Evolutionary conservation across 2,329 filamentous ascomycete species (phyloP), one percentile per base, ranked within the genome.

Genomic region (Aureobasidium pullulans): DNA sequence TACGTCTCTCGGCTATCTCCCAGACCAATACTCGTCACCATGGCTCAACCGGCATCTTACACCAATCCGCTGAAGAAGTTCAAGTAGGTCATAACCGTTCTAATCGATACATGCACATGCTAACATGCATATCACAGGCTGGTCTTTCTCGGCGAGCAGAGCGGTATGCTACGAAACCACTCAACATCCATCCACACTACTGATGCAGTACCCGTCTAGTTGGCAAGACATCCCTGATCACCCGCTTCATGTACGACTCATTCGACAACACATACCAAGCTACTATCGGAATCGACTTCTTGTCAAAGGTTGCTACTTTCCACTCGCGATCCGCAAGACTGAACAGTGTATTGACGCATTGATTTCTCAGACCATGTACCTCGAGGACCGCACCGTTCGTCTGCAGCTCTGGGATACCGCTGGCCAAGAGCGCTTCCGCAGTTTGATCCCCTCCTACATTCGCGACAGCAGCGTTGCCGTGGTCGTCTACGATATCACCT

Each of bases 191-290:
- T 3, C 13, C 13, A n/a, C 32, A 34, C 42, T 28, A 15, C 56
- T 49, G 16, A 54, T 48, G 6, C 31, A 32, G 19, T 49, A 63
- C 32, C 19, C 23, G 23, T 29, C 31, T 73, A 97, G 94, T 99
- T 69, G 94, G 94, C 73, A 99, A 99, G 80, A 99, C 94, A 34
- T 99, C 94, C 63, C 79, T 99, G 69, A 99, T 99, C 74, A 99
- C 94, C 66, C 87, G 94, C 65, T 99, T 99, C 81, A 99, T 99
- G 94, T 99, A 99, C 82, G 94, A 99, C 77, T 97, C 94, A 49
- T 99, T 99, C 81, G 94, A 99, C 81, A 96, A 96, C 78, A 97
- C 93, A 82, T 99, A 99, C 79, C 94, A 99, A 77, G 94, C 94
- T 60, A 99, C 94, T 40, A 97, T 99, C 72, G 94, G 94, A 71